Conservation (phyloP, 805 yeast species). For the Saccharomycopsis microspora region DNA sequence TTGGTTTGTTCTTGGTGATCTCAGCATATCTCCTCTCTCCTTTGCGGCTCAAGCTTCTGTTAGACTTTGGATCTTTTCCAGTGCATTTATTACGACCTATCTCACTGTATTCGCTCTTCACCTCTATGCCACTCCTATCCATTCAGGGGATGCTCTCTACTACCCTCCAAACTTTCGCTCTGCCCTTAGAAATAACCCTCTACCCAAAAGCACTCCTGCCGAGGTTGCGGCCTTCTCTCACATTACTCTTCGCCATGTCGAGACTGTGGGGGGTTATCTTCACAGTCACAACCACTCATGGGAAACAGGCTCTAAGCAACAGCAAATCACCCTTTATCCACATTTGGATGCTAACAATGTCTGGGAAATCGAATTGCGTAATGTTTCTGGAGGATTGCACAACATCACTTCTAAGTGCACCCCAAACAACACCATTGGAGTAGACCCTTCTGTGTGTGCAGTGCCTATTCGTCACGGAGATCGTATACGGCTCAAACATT, state of each 20-base stretch:
- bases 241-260: conserved; percentile 55
- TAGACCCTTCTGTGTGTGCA: conserved; percentile 25
- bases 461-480: conserved; percentile 56
- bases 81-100: no score
- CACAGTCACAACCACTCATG: conserved; percentile 69
- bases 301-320: conserved; percentile 75
- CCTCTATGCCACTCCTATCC: conserved; percentile 41
- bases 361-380: conserved; percentile 61
- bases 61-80: conserved; percentile 35
- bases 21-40: conserved; percentile 34
- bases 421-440: conserved; percentile 36
- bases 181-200: conserved; percentile 42
- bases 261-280: conserved; percentile 68
- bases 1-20: conserved; percentile 68
- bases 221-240: conserved; percentile 66
- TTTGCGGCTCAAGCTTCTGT: conserved; percentile 35
- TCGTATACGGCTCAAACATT: conserved; percentile 57
- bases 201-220: conserved; percentile 48
- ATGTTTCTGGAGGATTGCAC: conserved; percentile 21
- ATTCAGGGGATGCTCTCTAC: conserved; percentile 63
- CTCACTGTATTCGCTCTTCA: conserved; percentile 50
- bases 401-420: background rate
- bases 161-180: conserved; percentile 65
- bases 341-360: conserved; percentile 65
- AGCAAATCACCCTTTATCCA: conserved; percentile 72